Evolutionary conservation across 345 rosid species (phyloP), one percentile per base, ranked within the genome.

Genomic region (Atalantia buxifolia): DNA sequence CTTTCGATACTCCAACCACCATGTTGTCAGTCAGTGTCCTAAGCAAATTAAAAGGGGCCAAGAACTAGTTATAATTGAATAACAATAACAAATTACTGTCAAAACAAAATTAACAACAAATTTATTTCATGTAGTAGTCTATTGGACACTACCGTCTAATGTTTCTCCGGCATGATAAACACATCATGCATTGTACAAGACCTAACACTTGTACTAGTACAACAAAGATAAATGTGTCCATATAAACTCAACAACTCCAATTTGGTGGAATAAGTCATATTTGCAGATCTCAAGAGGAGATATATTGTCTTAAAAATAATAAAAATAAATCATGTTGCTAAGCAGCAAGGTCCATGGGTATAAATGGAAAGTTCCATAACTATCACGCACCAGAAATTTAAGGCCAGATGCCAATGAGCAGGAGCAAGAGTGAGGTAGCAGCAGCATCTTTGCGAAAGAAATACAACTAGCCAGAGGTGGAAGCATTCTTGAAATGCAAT

Each of bases 11-110:
- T 84, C 99, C 98, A 50, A 92, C 97, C 27, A 94, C 85, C 95
- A 96, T 90, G 92, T 96, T 96, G 90, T 92, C 91, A 0, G 98
- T 96, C 35, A 96, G 93, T 35, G 99, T 94, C 93, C 97, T 96
- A 25, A 40, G 57, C 65, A 71, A 59, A 7, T 24, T 9, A 13
- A 69, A 45, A 42, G 22, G 27, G 27, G 14, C 10, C 38, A 5
- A 7, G 33, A 48, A 27, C 33, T 24, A 5, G 6, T 64, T 22
- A 64, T 3, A 45, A 45, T 22, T 33, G 33, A 57, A 76, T 76
- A 76, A 76, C 31, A 5, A 62, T 7, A 56, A n/a, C 48, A 48
- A 48, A 33, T 8, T 48, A 38, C 50, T 48, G 16, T 12, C 7
- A 1, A 5, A 18, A 31, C 68, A 30, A n/a, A 64, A 64, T 13